A percentile compares a stretch with the other conserved stretches of the same genome.
phyloP scores from a whole-genome alignment of 2,329 filamentous ascomycete species.

The Stromatinia cepivora region DNA sequence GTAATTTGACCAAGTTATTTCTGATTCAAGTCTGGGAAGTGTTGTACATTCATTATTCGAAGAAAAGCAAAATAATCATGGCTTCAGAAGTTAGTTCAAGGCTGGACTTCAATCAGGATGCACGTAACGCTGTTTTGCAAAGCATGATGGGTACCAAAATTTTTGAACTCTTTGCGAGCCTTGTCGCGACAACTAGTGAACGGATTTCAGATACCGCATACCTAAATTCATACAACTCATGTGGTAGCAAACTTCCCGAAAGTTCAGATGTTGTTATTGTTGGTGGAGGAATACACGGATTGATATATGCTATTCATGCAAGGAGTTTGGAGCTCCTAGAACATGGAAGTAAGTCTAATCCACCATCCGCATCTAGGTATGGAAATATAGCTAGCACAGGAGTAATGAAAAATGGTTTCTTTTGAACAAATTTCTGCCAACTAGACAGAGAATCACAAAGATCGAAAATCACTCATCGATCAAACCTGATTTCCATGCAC shows the following conservation, averaged over 20 bases:
- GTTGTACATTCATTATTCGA: neutral
- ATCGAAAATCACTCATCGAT: too few species aligned
- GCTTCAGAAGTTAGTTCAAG: neutral
- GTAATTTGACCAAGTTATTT: neutral
- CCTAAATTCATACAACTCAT: conserved; percentile 6
- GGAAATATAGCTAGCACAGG: neutral
- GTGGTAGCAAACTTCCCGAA: conserved; percentile 21
- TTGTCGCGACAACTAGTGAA: neutral
- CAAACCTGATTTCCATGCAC: neutral
- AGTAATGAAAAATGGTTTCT: neutral
- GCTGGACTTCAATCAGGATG: neutral
- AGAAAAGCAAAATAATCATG: neutral
- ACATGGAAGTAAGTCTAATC: conserved; percentile 12
- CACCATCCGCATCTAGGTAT: neutral
- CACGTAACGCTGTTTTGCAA: neutral
- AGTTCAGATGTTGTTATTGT: conserved; percentile 34
- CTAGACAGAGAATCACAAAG: neutral
- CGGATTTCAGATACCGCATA: conserved; percentile 7
- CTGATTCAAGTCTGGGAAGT: neutral
- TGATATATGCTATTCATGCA: conserved; percentile 36
- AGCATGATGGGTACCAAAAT: neutral
- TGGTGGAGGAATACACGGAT: conserved; percentile 33
- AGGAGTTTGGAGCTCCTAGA: conserved; percentile 26
- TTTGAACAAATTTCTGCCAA: neutral
- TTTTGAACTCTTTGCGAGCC: neutral